Base-by-base conservation (phyloP, 2,329 filamentous ascomycete genomes). In the Aureobasidium zeae region DNA sequence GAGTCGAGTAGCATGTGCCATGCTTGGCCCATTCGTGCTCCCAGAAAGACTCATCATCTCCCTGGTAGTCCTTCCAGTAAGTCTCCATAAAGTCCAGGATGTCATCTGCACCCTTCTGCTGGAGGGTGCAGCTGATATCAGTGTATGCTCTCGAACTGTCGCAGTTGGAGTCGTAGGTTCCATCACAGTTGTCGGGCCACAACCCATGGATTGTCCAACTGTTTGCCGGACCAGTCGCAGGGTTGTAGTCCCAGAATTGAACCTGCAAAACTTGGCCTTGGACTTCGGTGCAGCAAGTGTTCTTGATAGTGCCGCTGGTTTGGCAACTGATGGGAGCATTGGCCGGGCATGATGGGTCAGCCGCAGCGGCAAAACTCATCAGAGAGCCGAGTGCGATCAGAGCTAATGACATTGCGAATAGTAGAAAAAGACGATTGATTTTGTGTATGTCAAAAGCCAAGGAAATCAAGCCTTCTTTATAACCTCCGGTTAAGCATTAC, bases 211-310 rank as follows among this genome's bases (percentile, higher is more conserved):
- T 53, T 7, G 53, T 55, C 51, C 51, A 55, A 13, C 26, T 26
- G 19, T 54, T 44, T 2, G 32, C 44, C 2, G 53, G 53, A 4
- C 53, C 53, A 31, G 49, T 52, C 5, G 48, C 46, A 3, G 53
- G 53, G 29, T 50, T 46, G 2, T 52, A 49, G 33, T 55, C 53
- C 54, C 53, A 56, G 44, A 56, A 54, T 28, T 55, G 54, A 2
- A 50, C 51, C 34, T 48, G 50, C 13, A 54, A 21, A 9, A 55
- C 46, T 41, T 55, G 53, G 4, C 79, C 76, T 0, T 81, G 80
- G 17, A 74, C 70, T 54, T 81, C 81, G 62, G 83, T 81, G 62
- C 82, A 86, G 64, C 82, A 86, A 8, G 76, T 72, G 55, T 84
- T 69, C 39, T 68, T 58, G n/a, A 73, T 70, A 10, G 39, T 44